These are phyloP conservation scores for Chaetomium fimeti DNA, from an alignment of 495 filamentous ascomycete species.

Conservation along the genomic window DNA sequence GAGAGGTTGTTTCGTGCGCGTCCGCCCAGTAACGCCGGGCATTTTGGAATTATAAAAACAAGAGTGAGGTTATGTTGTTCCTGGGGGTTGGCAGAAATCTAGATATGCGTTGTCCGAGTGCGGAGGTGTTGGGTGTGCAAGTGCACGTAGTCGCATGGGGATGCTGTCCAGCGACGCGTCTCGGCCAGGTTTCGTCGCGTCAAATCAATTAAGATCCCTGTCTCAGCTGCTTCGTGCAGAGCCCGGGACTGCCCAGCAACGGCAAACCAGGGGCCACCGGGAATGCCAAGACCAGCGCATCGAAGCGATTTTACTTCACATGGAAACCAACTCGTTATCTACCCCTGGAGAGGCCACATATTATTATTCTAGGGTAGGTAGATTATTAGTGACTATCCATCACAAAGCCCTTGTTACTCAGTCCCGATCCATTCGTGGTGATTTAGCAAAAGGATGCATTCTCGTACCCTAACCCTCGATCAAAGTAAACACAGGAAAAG, in stretches of 20 bases:
- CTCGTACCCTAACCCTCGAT: not conserved
- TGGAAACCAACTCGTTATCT: no score
- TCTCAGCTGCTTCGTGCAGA: no score
- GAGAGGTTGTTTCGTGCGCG: slow-evolving; percentile 4
- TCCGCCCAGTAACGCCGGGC: slow-evolving; percentile 20
- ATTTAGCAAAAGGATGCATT: not conserved
- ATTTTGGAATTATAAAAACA: slow-evolving; percentile 1
- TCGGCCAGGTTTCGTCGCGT: slow-evolving; percentile 17
- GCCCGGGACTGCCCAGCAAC: not conserved
- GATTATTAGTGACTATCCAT: no score
- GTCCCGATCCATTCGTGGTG: no score
- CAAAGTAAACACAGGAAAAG: slow-evolving; percentile 8
- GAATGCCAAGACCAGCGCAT: slow-evolving; percentile 4
- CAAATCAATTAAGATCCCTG: slow-evolving; percentile 28
- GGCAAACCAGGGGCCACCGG: not conserved
- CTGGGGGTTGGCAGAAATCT: not conserved
- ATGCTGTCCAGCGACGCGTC: slow-evolving; percentile 12
- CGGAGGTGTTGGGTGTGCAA: not conserved
- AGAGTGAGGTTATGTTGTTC: not conserved
- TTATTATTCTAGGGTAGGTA: no score
- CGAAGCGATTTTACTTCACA: not conserved
- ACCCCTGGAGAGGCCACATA: no score
- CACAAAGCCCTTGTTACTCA: no score
- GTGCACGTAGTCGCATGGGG: not conserved
- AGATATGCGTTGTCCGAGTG: no score